A percentile compares a stretch with the other conserved stretches of the same genome.
Evolutionary conservation across 2,329 filamentous ascomycete genomes (phyloP).

Genomic region (Pseudogymnoascus sp.): DNA sequence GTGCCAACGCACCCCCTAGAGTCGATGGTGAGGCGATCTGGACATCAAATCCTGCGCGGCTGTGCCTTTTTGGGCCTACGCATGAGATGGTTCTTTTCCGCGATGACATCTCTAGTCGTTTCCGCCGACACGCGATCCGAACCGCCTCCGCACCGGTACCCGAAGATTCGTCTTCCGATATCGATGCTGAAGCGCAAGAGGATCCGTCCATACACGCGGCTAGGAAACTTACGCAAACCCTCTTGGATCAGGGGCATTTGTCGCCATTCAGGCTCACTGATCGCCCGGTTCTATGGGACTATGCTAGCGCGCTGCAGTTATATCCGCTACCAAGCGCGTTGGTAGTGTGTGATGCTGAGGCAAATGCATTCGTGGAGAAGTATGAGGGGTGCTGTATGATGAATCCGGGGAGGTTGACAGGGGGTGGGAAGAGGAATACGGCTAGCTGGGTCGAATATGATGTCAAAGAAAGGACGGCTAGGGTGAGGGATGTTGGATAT

Average conservation of each 20-base stretch:
- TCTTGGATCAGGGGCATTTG: constrained; percentile 85
- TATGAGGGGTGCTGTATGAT: constrained; percentile 95
- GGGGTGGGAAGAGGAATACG: constrained; percentile 58
- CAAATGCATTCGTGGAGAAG: constrained; percentile 75
- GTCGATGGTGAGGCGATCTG: constrained; percentile 67
- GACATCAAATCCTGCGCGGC: constrained; percentile 77
- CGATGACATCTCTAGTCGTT: constrained; percentile 74
- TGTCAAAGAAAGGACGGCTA: constrained; percentile 33
- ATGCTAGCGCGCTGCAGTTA: constrained; percentile 64
- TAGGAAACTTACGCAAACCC: constrained; percentile 77
- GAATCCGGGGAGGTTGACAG: constrained; percentile 77
- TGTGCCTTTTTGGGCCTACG: constrained; percentile 78
- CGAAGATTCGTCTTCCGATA: constrained; percentile 31
- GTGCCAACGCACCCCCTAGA: constrained; percentile 34
- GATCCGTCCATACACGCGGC: constrained; percentile 43
- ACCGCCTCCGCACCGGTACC: constrained; percentile 46
- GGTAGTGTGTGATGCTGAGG: constrained; percentile 74
- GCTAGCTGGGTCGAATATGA: constrained; percentile 87
- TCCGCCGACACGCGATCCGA: constrained; percentile 69
- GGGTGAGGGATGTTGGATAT: constrained; percentile 26
- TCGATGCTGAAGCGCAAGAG: constrained; percentile 17
- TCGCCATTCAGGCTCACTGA: constrained; percentile 75
- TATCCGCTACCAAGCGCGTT: constrained; percentile 85
- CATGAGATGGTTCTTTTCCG: constrained; percentile 84
- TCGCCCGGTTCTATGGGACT: constrained; percentile 87